Conservation (phyloP, 2,329 filamentous ascomycete genomes). For the Fusarium veterinarium region DNA sequence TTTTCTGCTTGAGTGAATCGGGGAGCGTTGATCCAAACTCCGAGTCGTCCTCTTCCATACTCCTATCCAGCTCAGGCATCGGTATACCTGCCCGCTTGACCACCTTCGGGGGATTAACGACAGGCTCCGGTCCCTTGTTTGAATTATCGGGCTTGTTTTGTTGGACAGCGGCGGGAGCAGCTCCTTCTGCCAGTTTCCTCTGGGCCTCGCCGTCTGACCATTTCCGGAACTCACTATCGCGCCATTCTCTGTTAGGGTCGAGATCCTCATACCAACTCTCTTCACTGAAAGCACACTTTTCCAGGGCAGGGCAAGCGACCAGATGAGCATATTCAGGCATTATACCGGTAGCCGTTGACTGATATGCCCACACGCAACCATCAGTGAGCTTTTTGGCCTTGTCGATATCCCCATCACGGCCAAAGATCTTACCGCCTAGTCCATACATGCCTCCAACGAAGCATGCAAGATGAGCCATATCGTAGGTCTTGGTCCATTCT, state of each 20-base stretch:
- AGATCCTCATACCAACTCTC: constrained; percentile 61
- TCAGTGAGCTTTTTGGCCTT: constrained; percentile 72
- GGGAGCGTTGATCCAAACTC: constrained; percentile 48
- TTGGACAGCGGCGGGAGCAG: constrained; percentile 22
- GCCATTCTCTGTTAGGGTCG: constrained; percentile 58
- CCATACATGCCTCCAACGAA: constrained; percentile 79
- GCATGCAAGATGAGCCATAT: constrained; percentile 73
- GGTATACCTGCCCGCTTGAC: constrained; percentile 40
- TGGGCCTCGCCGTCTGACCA: constrained; percentile 58
- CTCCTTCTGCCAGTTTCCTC: constrained; percentile 45
- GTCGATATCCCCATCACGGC: constrained; percentile 68
- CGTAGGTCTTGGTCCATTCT: constrained; percentile 63
- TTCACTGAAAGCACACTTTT: constrained; percentile 63
- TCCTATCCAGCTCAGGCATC: constrained; percentile 40
- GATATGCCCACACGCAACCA: constrained; percentile 78
- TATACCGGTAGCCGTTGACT: constrained; percentile 67
- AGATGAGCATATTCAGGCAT: constrained; percentile 69
- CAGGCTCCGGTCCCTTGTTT: constrained; percentile 7
- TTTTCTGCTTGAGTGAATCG: constrained; percentile 49
- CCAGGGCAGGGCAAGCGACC: constrained; percentile 59
- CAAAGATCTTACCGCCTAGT: constrained; percentile 72
- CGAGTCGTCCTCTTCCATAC: constrained; percentile 32
- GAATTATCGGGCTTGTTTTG: constrained; percentile 2
- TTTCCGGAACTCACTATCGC: constrained; percentile 56
- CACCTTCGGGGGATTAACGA: constrained; percentile 15